phyloP scores from a whole-genome alignment of 1,139 yeast genomes.

The Taphrina populina region DNA sequence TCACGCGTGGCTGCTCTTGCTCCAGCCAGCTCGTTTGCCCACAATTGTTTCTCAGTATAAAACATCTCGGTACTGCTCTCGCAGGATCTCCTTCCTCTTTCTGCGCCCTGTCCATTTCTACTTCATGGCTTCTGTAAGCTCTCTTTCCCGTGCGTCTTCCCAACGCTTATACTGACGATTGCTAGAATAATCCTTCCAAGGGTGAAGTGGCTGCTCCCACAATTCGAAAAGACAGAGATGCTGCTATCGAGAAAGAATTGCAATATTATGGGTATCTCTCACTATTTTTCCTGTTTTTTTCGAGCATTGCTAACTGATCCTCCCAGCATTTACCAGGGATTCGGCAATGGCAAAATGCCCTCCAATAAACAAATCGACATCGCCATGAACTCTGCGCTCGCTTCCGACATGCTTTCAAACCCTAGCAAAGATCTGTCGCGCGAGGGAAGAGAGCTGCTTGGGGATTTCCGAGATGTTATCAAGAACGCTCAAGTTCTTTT shows the following conservation, averaged over 20 bases:
- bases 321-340: constrained; percentile 30
- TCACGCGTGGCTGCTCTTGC: too few relatives aligned
- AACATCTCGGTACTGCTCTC: too few relatives aligned
- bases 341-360: constrained; percentile 39
- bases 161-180: not conserved
- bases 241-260: constrained; percentile 38
- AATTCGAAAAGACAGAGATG: constrained; percentile 34
- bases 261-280: constrained; percentile 36
- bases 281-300: not conserved
- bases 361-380: constrained; percentile 39
- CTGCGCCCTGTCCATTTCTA: too few relatives aligned
- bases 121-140: constrained; percentile 11
- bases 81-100: too few relatives aligned
- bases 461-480: constrained; percentile 35
- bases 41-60: too few relatives aligned
- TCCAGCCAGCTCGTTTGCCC: too few relatives aligned
- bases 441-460: constrained; percentile 36
- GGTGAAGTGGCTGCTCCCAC: constrained; percentile 37
- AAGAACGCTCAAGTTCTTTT: constrained; percentile 36
- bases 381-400: constrained; percentile 37
- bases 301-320: not conserved
- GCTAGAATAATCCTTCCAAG: constrained; percentile 30
- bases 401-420: constrained; percentile 33
- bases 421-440: constrained; percentile 35
- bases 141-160: not conserved